phyloP scores from a whole-genome alignment of 2,329 filamentous ascomycete species.

The Aspergillus luchuensis region DNA sequence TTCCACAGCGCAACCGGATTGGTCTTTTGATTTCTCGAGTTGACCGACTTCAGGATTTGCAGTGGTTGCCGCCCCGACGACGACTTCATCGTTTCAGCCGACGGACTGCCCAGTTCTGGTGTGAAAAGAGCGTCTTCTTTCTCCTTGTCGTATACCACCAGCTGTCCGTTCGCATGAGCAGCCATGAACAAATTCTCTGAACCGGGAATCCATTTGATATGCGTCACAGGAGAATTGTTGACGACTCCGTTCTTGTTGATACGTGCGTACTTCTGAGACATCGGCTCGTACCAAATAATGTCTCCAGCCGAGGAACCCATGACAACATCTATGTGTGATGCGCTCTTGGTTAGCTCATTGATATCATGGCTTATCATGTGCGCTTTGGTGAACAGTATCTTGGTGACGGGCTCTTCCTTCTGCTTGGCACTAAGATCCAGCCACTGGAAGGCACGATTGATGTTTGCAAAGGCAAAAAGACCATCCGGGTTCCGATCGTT shows the following conservation, averaged over 20 bases:
- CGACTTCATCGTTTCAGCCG: slow-evolving; percentile 31
- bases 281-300: slow-evolving; percentile 97
- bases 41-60: slow-evolving; percentile 83
- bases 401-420: slow-evolving; percentile 85
- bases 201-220: slow-evolving; percentile 90
- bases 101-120: slow-evolving; percentile 57
- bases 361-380: slow-evolving; percentile 94
- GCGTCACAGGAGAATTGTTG: slow-evolving; percentile 79
- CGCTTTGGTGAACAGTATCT: slow-evolving; percentile 95
- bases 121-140: slow-evolving; percentile 84
- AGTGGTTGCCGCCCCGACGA: slow-evolving; percentile 48
- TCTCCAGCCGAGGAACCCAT: slow-evolving; percentile 97
- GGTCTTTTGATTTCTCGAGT: slow-evolving; percentile 87
- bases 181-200: slow-evolving; percentile 93
- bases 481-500: slow-evolving; percentile 77
- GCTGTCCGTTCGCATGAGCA: slow-evolving; percentile 84
- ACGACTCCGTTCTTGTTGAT: slow-evolving; percentile 97
- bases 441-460: slow-evolving; percentile 96
- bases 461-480: slow-evolving; percentile 88
- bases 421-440: slow-evolving; percentile 74
- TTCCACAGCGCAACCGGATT: slow-evolving; percentile 95
- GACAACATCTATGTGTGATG: slow-evolving; percentile 81
- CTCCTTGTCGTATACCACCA: slow-evolving; percentile 96
- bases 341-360: slow-evolving; percentile 77
- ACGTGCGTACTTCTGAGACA: slow-evolving; percentile 91